Evolutionary conservation across 805 yeast genomes (phyloP).

Genomic region (Wickerhamomyces tratensis): DNA sequence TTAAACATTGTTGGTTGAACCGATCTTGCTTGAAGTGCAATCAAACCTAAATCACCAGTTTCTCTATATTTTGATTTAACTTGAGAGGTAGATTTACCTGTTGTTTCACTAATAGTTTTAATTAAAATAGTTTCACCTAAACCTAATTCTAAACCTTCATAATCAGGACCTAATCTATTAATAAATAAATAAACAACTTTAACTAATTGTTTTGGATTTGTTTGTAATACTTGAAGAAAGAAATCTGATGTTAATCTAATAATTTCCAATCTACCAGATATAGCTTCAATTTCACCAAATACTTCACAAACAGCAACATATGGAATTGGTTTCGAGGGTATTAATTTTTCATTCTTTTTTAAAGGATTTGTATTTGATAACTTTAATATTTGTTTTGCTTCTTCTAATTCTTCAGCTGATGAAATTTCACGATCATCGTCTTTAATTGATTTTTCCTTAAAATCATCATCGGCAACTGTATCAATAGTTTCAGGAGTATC

Average conservation of each 20-base stretch:
- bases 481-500: neutral
- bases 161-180: constrained; percentile 90
- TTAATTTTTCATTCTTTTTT: neutral
- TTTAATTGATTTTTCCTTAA: neutral
- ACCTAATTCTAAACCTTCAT: constrained; percentile 89
- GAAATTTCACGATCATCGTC: constrained; percentile 8
- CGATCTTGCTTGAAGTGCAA: constrained; percentile 75
- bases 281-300: constrained; percentile 71
- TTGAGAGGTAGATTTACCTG: constrained; percentile 68
- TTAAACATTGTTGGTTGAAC: constrained; percentile 91
- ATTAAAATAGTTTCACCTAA: constrained; percentile 84
- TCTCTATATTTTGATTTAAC: constrained; percentile 68
- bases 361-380: constrained; percentile 6
- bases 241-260: constrained; percentile 67
- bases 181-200: constrained; percentile 77
- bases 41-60: constrained; percentile 84
- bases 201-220: constrained; percentile 45
- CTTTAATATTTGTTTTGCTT: constrained; percentile 13
- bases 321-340: constrained; percentile 17
- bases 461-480: neutral
- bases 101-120: constrained; percentile 83
- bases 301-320: constrained; percentile 40
- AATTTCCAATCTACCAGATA: constrained; percentile 77
- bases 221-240: constrained; percentile 50
- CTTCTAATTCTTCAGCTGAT: constrained; percentile 14